These are phyloP conservation scores for Fusarium zealandicum DNA, from an alignment of 2,329 filamentous ascomycete genomes.

Conservation along the genomic window DNA sequence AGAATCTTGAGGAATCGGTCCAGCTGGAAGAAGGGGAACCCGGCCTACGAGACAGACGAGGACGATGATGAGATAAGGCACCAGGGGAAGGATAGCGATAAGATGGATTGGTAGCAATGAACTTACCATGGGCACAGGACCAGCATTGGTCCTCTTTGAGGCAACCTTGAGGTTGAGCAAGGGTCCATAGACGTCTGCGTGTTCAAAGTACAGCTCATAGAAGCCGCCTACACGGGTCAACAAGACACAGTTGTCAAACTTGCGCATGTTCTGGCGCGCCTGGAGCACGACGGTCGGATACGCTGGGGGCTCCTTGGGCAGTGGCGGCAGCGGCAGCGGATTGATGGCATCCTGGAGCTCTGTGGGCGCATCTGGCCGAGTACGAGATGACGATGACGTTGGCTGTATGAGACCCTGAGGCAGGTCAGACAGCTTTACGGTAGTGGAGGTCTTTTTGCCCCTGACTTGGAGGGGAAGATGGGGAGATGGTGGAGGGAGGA, in stretches of 20 bases:
- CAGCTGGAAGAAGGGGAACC: slow-evolving; percentile 91
- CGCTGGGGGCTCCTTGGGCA: slow-evolving; percentile 55
- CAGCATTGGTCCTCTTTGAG: slow-evolving; percentile 78
- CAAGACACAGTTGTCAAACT: slow-evolving; percentile 88
- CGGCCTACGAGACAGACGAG: slow-evolving; percentile 63
- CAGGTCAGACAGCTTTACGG: slow-evolving; percentile 62
- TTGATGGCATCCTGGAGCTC: slow-evolving; percentile 15
- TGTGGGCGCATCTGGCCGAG: slow-evolving; percentile 22
- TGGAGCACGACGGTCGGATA: slow-evolving; percentile 93
- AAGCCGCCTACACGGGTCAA: slow-evolving; percentile 94
- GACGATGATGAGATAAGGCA: slow-evolving; percentile 24
- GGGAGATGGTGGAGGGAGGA: slow-evolving; percentile 32
- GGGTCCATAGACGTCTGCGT: slow-evolving; percentile 88
- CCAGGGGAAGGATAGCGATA: slow-evolving; percentile 7
- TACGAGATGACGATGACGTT: slow-evolving; percentile 27
- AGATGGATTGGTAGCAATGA: slow-evolving; percentile 11
- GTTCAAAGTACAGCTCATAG: slow-evolving; percentile 97
- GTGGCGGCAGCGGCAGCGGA: slow-evolving; percentile 43
- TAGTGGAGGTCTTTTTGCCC: slow-evolving; percentile 63
- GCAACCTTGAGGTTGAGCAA: slow-evolving; percentile 88
- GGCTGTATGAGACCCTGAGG: slow-evolving; percentile 58
- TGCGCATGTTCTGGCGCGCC: slow-evolving; percentile 86
- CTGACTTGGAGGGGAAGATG: slow-evolving; percentile 41
- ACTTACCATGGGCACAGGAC: slow-evolving; percentile 82
- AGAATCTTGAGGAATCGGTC: slow-evolving; percentile 92